phyloP scores from a whole-genome alignment of 1,284 basidiomycete genomes.

The Earliella scabrosa region DNA sequence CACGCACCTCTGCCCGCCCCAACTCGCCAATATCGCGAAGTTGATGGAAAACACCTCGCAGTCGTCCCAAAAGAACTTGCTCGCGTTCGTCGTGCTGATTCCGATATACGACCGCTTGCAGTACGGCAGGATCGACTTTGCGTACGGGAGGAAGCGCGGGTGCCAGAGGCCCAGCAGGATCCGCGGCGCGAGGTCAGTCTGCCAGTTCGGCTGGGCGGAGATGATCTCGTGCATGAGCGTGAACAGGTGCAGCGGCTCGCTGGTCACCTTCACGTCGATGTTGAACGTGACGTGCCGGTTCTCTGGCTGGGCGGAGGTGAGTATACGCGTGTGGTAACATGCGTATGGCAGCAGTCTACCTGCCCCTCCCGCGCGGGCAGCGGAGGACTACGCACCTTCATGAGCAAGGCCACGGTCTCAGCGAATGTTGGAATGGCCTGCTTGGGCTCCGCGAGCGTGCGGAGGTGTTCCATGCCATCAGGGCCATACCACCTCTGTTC shows the following conservation, averaged over 20 bases:
- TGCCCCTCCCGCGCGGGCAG: no score
- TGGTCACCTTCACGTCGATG: slow-evolving; percentile 94
- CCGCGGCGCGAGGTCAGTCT: slow-evolving; percentile 85
- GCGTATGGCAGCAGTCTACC: no score
- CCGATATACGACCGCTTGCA: slow-evolving; percentile 90
- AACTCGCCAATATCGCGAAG: slow-evolving; percentile 76
- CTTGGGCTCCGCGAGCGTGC: slow-evolving; percentile 81
- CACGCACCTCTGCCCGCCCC: slow-evolving; percentile 69
- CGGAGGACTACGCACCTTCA: slow-evolving; percentile 56
- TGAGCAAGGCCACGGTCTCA: slow-evolving; percentile 82
- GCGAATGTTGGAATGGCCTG: slow-evolving; percentile 90
- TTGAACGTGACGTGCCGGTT: slow-evolving; percentile 89
- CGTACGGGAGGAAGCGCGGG: slow-evolving; percentile 84
- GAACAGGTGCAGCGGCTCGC: slow-evolving; percentile 89
- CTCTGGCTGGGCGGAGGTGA: slow-evolving; percentile 62
- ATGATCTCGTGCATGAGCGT: slow-evolving; percentile 82
- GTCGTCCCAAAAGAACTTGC: slow-evolving; percentile 90
- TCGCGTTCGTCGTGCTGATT: slow-evolving; percentile 66
- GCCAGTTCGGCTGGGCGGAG: slow-evolving; percentile 73
- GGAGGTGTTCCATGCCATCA: slow-evolving; percentile 81
- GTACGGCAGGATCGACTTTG: slow-evolving; percentile 79
- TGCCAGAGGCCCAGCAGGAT: slow-evolving; percentile 93
- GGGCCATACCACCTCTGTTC: slow-evolving; percentile 75
- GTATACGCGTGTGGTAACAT: slow-evolving; percentile 9
- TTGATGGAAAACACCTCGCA: slow-evolving; percentile 90